Conservation (phyloP, 441 rosid genomes). For the Eutrema salsugineum region DNA sequence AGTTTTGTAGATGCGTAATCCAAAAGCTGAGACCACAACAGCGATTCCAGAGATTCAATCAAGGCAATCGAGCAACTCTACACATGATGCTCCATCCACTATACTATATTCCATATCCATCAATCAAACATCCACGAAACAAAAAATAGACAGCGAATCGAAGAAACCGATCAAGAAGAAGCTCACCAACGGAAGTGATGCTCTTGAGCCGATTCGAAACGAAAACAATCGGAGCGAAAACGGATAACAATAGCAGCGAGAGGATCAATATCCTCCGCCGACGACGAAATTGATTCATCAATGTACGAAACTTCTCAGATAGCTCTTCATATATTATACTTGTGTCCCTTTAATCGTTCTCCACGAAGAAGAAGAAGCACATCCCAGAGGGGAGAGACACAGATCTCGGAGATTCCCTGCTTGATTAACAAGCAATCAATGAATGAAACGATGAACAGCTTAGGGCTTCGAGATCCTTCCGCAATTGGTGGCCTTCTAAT, state of each 20-base stretch:
- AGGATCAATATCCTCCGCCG: conserved; percentile 87
- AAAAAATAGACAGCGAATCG: background rate
- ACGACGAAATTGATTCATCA: conserved; percentile 70
- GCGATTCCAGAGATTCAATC: background rate
- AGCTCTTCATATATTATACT: conserved; percentile 20
- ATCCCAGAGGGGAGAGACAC: conserved; percentile 9
- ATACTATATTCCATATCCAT: background rate
- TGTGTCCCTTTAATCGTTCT: conserved; percentile 35
- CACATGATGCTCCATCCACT: background rate
- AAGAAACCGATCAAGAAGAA: conserved; percentile 5
- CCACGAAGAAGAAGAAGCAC: conserved; percentile 45
- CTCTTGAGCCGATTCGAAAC: conserved; percentile 49
- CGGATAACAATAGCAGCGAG: conserved; percentile 63
- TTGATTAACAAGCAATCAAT: conserved; percentile 28
- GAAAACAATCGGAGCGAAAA: conserved; percentile 69
- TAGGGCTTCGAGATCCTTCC: conserved; percentile 46
- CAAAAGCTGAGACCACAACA: conserved; percentile 4
- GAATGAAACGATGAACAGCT: background rate
- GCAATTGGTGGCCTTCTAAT: conserved; percentile 7
- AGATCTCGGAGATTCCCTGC: conserved; percentile 37
- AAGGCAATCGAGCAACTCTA: background rate
- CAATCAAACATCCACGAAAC: background rate
- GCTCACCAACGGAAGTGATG: conserved; percentile 52
- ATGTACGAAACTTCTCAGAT: conserved; percentile 20
- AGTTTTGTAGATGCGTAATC: conserved; percentile 31